Conservation (phyloP, 192 early-diverging fungal species). For the Helicostylum pulchrum region DNA sequence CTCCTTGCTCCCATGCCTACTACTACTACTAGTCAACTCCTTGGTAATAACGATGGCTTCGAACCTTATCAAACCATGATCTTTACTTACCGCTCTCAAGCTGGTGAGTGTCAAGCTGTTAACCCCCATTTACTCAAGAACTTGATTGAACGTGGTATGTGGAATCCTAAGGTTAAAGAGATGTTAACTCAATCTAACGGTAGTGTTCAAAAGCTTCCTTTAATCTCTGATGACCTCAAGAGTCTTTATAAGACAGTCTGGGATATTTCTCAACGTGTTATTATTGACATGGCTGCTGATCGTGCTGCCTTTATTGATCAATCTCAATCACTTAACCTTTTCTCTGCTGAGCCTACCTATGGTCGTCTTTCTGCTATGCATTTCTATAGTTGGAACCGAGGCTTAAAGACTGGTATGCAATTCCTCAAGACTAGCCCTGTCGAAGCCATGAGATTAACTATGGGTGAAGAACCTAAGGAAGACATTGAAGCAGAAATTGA, state of each 20-base stretch:
- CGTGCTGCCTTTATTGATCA: conserved; percentile 97
- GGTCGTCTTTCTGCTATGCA: conserved; percentile 96
- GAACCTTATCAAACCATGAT: conserved; percentile 90
- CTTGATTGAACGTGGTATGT: conserved; percentile 82
- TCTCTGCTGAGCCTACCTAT: conserved; percentile 83
- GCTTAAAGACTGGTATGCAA: conserved; percentile 97
- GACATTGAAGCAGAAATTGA: conserved; percentile 23
- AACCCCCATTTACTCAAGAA: conserved; percentile 94
- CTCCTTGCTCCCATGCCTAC: conserved; percentile 97
- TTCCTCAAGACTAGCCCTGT: conserved; percentile 87
- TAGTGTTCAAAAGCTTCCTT: conserved; percentile 72
- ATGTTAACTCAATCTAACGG: conserved; percentile 90
- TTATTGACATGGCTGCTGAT: conserved; percentile 94
- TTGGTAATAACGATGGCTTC: conserved; percentile 97
- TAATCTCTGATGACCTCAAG: conserved; percentile 80
- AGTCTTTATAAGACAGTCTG: conserved; percentile 93
- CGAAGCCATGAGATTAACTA: conserved; percentile 96
- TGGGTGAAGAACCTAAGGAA: conserved; percentile 69
- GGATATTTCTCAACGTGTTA: conserved; percentile 88
- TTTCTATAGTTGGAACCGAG: conserved; percentile 95
- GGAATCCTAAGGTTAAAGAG: conserved; percentile 93
- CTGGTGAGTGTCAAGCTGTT: conserved; percentile 96
- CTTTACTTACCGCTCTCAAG: conserved; percentile 86
- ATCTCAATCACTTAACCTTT: conserved; percentile 92
- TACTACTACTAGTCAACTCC: conserved; percentile 88